Evolutionary conservation across 2,329 filamentous ascomycete species (phyloP).

Genomic region (Fusarium avenaceum): DNA sequence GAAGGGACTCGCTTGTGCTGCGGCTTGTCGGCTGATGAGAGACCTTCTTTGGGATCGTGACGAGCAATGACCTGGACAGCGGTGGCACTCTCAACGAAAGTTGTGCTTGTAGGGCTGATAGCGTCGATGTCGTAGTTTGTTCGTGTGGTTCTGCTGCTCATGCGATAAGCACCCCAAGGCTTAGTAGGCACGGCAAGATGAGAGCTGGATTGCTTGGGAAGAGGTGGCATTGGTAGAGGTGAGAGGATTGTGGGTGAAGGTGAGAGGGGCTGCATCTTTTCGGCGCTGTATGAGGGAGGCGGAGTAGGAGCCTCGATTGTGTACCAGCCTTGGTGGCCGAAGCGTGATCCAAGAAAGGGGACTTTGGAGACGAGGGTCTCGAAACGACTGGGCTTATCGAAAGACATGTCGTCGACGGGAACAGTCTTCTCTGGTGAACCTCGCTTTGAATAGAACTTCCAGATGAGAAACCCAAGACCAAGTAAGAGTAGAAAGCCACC

Average conservation of each 20-base stretch:
- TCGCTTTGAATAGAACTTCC: conserved; percentile 40
- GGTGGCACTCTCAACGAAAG: conserved; percentile 44
- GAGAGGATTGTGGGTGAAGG: conserved; percentile 24
- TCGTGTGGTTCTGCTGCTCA: conserved; percentile 24
- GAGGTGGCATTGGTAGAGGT: conserved; percentile 21
- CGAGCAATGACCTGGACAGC: conserved; percentile 41
- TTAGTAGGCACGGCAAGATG: conserved; percentile 43
- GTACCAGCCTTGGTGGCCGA: conserved; percentile 54
- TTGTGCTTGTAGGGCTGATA: conserved; percentile 43
- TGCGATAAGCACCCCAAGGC: conserved; percentile 39
- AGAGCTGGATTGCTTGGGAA: conserved; percentile 45
- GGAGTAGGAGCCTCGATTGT: conserved; percentile 51
- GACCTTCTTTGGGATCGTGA: conserved; percentile 37
- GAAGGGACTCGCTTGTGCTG: conserved; percentile 38
- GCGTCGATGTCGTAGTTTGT: conserved; percentile 33
- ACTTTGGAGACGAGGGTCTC: conserved; percentile 51
- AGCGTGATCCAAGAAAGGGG: conserved; percentile 54
- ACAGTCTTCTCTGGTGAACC: conserved; percentile 17
- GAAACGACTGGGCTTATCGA: conserved; percentile 42
- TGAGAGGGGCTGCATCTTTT: conserved; percentile 39
- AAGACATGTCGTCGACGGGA: conserved; percentile 38
- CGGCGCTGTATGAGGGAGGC: conserved; percentile 26
- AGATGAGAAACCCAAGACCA: conserved; percentile 43
- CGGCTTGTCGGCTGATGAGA: conserved; percentile 18
- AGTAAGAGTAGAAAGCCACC: conserved; percentile 42